Base-by-base conservation (phyloP, 2,329 filamentous ascomycete genomes). In the Diplodia mutila region DNA sequence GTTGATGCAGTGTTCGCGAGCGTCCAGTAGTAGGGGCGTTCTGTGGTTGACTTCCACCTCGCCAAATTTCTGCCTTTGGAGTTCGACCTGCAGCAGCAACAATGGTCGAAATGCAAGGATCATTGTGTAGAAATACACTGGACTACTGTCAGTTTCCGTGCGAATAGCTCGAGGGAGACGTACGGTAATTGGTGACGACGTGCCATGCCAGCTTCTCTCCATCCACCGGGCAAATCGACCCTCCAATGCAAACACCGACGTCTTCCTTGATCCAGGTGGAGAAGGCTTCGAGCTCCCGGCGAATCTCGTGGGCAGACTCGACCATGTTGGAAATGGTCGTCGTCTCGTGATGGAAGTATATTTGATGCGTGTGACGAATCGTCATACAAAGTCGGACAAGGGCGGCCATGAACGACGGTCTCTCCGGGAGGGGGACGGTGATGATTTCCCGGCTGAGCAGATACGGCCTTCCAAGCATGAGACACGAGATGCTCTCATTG, bases 81-180 rank as follows among this genome's bases (percentile, higher is more conserved):
- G 32, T 46, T 61, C 54, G 7, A 49, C 21, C 1, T 61, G 46
- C 1, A 67, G 42, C 2, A 67, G 23, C 1, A 67, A 46, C 5
- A 67, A 32, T 2, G 65, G 65, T 3, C 65, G 46, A 18, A 61
- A 67, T 5, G 55, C 42, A 7, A 67, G 54, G 25, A 67, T 27
- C 29, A 46, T 39, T 1, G 55, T 61, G 46, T 61, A 67, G 21
- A 61, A 61, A 4, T 67, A 67, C 11, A 67, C 54, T 65, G 12
- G 7, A 5, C 0, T 6, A 1, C 23, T 46, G 23, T 65, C 32
- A 65, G 61, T n/a, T 42, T 46, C 9, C 1, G 0, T 14, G 7
- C 2, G 9, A 16, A 18, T 11, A 5, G n/a, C 1, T 2, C 7
- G 9, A 5, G 14, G 3, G 48, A 21, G 16, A 14, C 61, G 8